These are phyloP conservation scores for Stropharia rugosoannulata DNA, from an alignment of 768 basidiomycete genomes.

Conservation along the genomic window DNA sequence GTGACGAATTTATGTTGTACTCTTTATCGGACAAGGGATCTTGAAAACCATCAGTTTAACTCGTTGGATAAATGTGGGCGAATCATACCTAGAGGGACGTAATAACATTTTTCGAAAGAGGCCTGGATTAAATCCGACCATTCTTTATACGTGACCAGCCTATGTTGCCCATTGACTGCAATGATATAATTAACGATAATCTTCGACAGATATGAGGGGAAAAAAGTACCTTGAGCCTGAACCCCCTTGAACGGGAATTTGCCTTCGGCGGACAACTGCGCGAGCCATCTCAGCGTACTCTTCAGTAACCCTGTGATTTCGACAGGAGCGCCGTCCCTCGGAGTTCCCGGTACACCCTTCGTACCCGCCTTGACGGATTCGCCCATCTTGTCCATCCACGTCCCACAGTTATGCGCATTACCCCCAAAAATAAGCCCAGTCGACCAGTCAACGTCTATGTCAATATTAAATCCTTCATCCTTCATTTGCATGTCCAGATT, in stretches of 20 bases:
- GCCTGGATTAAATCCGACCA: slow-evolving; percentile 84
- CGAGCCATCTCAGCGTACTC: slow-evolving; percentile 91
- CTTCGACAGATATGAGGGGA: not conserved
- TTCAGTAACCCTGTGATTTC: slow-evolving; percentile 94
- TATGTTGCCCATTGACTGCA: slow-evolving; percentile 67
- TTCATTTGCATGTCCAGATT: slow-evolving; percentile 98
- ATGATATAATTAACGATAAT: not conserved
- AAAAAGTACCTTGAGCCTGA: slow-evolving; percentile 66
- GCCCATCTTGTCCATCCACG: slow-evolving; percentile 99
- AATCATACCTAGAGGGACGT: slow-evolving; percentile 76
- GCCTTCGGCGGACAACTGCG: slow-evolving; percentile 57
- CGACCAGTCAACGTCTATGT: slow-evolving; percentile 93
- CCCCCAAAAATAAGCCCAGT: slow-evolving; percentile 92
- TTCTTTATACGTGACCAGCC: slow-evolving; percentile 81
- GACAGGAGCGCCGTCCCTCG: slow-evolving; percentile 92
- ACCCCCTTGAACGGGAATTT: slow-evolving; percentile 93
- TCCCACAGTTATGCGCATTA: slow-evolving; percentile 83
- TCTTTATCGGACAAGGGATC: slow-evolving; percentile 71
- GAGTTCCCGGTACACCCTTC: slow-evolving; percentile 94
- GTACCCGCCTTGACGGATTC: slow-evolving; percentile 89
- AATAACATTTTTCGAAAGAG: slow-evolving; percentile 90
- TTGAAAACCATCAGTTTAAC: slow-evolving; percentile 18
- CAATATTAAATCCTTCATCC: slow-evolving; percentile 89
- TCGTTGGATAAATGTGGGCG: not conserved
- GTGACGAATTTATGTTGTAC: slow-evolving; percentile 64